phyloP scores from a whole-genome alignment of 2,329 filamentous ascomycete species.

The Xylariaceae sp. region DNA sequence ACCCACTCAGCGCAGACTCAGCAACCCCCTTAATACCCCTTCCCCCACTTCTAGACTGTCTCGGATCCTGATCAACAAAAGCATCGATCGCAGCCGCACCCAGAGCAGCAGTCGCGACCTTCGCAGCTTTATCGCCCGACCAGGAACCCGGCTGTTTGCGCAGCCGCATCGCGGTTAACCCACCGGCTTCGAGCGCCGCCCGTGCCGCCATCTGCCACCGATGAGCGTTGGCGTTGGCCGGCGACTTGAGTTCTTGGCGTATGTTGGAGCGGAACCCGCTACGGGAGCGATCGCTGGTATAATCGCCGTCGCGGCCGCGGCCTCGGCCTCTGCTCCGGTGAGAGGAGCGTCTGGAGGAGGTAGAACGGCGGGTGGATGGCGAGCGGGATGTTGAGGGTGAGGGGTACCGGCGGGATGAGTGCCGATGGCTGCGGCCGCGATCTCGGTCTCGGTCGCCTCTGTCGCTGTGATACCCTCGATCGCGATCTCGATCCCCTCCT shows the following conservation, averaged over 20 bases:
- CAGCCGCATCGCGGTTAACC: conserved; percentile 44
- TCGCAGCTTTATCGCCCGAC: conserved; percentile 46
- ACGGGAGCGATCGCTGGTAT: no score
- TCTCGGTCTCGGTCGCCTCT: conserved; percentile 18
- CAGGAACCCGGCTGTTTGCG: conserved; percentile 43
- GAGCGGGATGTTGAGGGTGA: conserved; percentile 16
- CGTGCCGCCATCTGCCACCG: conserved; percentile 38
- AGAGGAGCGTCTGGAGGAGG: conserved; percentile 11
- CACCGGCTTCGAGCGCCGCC: conserved; percentile 45
- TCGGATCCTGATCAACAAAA: conserved; percentile 36
- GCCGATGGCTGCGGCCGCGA: conserved; percentile 19
- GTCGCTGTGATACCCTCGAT: conserved; percentile 12
- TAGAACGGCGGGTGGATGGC: conserved; percentile 14
- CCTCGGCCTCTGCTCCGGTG: no score
- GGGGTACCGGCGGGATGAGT: conserved; percentile 13
- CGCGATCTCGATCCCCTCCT: conserved; percentile 1
- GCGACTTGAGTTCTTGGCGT: conserved; percentile 3
- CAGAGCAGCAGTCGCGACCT: conserved; percentile 45
- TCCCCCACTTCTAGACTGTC: conserved; percentile 17
- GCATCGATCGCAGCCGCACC: conserved; percentile 47
- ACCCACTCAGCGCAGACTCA: conserved; percentile 27
- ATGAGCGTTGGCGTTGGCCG: conserved; percentile 16
- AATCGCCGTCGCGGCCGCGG: conserved; percentile 6
- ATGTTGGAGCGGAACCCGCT: conserved; percentile 5
- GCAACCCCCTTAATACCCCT: conserved; percentile 29